A percentile compares a stretch with the other conserved stretches of the same genome.
Conservation (phyloP, 208 protist species). For the Trypanosoma cruzi region DNA sequence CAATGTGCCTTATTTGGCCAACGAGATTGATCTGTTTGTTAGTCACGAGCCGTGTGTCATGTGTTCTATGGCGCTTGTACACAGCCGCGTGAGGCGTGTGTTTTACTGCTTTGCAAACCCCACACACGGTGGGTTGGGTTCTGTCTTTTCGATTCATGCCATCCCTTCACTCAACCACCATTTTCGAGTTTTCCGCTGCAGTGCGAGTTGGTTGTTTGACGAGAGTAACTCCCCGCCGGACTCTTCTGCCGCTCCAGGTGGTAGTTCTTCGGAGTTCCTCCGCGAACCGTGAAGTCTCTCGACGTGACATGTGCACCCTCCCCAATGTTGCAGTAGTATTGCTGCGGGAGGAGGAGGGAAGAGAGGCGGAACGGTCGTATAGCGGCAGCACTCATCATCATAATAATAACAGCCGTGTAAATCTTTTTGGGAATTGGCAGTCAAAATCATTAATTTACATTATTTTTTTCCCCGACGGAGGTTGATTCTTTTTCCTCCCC, state of each 20-base stretch:
- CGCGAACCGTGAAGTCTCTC: not conserved
- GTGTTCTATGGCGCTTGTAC: conserved; percentile 95
- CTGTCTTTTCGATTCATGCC: conserved; percentile 61
- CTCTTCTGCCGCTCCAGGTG: not conserved
- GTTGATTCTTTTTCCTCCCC: no score
- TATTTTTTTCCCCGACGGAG: no score
- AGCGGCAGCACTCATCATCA: no score
- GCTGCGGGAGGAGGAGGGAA: not conserved
- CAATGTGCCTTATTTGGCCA: conserved; percentile 82
- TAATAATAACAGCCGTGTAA: no score
- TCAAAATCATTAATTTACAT: no score
- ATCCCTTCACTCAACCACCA: conserved; percentile 90
- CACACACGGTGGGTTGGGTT: conserved; percentile 72
- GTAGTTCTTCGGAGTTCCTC: not conserved
- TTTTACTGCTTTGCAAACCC: conserved; percentile 81
- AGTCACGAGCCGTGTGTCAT: conserved; percentile 94
- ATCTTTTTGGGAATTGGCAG: no score
- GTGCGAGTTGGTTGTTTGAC: conserved; percentile 13
- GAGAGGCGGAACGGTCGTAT: no score
- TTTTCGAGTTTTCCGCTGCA: conserved; percentile 68
- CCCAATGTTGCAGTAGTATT: not conserved
- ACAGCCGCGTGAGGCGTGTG: conserved; percentile 85
- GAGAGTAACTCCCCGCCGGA: not conserved
- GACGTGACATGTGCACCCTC: conserved; percentile 5
- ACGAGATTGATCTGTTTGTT: conserved; percentile 80